Base-by-base conservation (phyloP, 495 filamentous ascomycete species). In the Aspergillus asperescens region DNA sequence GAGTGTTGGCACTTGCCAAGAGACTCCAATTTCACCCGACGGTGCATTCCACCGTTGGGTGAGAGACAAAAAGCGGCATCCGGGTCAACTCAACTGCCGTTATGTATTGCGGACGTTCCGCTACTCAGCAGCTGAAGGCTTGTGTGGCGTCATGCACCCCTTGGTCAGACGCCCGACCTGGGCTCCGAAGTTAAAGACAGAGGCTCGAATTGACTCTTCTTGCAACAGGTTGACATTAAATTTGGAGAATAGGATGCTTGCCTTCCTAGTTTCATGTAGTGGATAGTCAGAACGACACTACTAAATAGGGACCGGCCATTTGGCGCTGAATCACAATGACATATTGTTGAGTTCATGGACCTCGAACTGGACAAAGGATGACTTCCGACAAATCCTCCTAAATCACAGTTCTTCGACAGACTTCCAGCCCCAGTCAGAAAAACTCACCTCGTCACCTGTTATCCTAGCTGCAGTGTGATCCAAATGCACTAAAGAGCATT, bases 281-380 rank as follows among this genome's bases (percentile, higher is more conserved):
- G n/a, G n/a, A n/a, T n/a, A n/a, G n/a, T n/a, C n/a, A n/a, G n/a
- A n/a, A n/a, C n/a, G n/a, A n/a, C n/a, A n/a, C n/a, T n/a, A n/a
- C n/a, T n/a, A n/a, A n/a, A n/a, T n/a, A n/a, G n/a, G n/a, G n/a
- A n/a, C n/a, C n/a, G n/a, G n/a, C n/a, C n/a, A n/a, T n/a, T 49
- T 64, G 29, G 63, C 60, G 9, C 44, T 67, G 8, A 63, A 67
- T 42, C 63, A 70, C 44, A 58, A 46, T 15, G 64, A 38, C 67
- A 68, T 48, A 58, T 68, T 15, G 35, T 62, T 5, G 57, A 68
- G 35, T 65, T 67, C 50, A 56, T 59, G 27, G 65, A 64, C 28
- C 65, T 63, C 1, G 63, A n/a, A n/a, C n/a, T n/a, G n/a, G n/a
- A n/a, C n/a, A n/a, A n/a, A n/a, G n/a, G n/a, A n/a, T n/a, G n/a